Base-by-base conservation (phyloP, 768 basidiomycete species). In the Mycena chlorophos region DNA sequence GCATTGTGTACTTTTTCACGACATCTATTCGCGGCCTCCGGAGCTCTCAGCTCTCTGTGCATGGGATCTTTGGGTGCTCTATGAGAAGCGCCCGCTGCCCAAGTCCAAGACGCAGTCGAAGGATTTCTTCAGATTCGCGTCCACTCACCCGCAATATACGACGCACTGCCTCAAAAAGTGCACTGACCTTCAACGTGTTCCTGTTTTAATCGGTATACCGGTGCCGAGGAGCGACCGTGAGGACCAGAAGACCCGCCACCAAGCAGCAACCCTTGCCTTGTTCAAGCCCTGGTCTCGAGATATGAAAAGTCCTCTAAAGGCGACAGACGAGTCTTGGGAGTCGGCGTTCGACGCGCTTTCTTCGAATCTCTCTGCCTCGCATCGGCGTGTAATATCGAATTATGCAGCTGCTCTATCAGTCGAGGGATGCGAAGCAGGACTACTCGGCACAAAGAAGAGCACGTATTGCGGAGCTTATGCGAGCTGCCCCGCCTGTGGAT, bases 11-110 rank as follows among this genome's bases (percentile, higher is more conserved):
- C 25, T 54, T 2, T 60, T 60, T 37, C 31, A 55, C 26, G 58
- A 60, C 29, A 49, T 60, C 0, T 60, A 47, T 30, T 52, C 34
- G 26, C 49, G 58, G 28, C 54, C 58, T 20, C 26, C 13, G 2
- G 58, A 55, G 17, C 34, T 60, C 16, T 43, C 30, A 31, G 4
- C 1, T 34, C 8, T 51, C 22, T 51, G 50, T 25, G 50, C 50
- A 23, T 60, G 58, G 58, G 58, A 60, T 48, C 45, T 60, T 6
- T 38, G 55, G 3, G 30, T 26, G 29, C 4, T 48, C 3, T 59
- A 38, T 22, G 49, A 31, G 27, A 54, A 55, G 19, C 31, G 37
- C 14, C 38, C 34, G 37, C 29, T 23, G n/a, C 57, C 53, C 2
- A 49, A 40, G 34, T 55, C 48, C 2, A 55, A 50, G 27, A 55